A percentile compares a stretch with the other conserved stretches of the same genome.
Evolutionary conservation across 768 basidiomycete genomes (phyloP).

Genomic region (Tulasnella sp.): DNA sequence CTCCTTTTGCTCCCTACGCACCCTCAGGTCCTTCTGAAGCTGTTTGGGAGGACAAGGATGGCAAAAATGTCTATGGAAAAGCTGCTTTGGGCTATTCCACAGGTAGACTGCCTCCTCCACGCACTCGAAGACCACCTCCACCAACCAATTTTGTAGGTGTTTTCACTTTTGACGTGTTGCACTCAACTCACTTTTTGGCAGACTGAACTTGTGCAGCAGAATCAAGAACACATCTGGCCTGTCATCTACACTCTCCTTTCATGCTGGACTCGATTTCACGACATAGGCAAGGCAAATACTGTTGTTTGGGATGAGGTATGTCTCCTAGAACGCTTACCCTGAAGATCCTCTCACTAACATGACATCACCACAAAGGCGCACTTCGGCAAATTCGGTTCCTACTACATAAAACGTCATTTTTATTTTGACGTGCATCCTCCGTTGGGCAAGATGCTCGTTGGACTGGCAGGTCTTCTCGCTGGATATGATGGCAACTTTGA

Average conservation of each 20-base stretch:
- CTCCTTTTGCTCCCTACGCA: slow-evolving; percentile 11
- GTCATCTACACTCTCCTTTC: slow-evolving; percentile 83
- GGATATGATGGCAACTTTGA: slow-evolving; percentile 90
- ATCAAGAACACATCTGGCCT: slow-evolving; percentile 64
- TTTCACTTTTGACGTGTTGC: neutral
- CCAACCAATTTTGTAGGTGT: slow-evolving; percentile 34
- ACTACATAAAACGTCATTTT: slow-evolving; percentile 97
- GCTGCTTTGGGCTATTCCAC: slow-evolving; percentile 36
- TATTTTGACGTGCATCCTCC: slow-evolving; percentile 99
- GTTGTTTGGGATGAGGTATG: slow-evolving; percentile 90
- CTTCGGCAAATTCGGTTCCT: slow-evolving; percentile 97
- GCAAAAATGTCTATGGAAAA: slow-evolving; percentile 47
- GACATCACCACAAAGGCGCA: slow-evolving; percentile 46
- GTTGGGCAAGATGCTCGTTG: slow-evolving; percentile 97
- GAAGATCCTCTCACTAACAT: neutral
- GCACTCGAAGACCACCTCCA: slow-evolving; percentile 46
- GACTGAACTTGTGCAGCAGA: slow-evolving; percentile 68
- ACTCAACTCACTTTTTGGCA: slow-evolving; percentile 23
- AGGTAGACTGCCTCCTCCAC: slow-evolving; percentile 25
- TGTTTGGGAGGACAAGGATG: slow-evolving; percentile 28
- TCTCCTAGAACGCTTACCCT: neutral
- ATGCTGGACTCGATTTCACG: slow-evolving; percentile 89
- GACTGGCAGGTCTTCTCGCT: slow-evolving; percentile 75
- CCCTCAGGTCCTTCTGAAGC: slow-evolving; percentile 8
- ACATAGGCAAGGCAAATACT: slow-evolving; percentile 69